Evolutionary conservation across 192 early-diverging fungal species (phyloP).

Genomic region (Podila epigama): DNA sequence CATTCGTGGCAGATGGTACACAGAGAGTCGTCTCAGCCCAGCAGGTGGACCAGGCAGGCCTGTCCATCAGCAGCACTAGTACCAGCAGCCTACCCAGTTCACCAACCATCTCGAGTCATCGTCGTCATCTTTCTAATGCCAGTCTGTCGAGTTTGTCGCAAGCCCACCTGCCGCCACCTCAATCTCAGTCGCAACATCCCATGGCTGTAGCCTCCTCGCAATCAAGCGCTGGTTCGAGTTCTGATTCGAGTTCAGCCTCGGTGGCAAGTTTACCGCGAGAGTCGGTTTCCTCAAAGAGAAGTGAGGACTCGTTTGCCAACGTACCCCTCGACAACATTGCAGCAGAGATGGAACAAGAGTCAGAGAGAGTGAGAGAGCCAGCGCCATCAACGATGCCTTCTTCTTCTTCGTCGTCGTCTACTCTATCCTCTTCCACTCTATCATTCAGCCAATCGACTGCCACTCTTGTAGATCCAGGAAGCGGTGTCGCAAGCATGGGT

Average conservation of each 20-base stretch:
- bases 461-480: neutral
- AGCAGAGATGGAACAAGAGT: neutral
- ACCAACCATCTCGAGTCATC: constrained; percentile 5
- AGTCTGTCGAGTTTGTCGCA: constrained; percentile 6
- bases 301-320: neutral
- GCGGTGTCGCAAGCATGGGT: constrained; percentile 1
- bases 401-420: too few species aligned
- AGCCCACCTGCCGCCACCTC: neutral
- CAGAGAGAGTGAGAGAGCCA: constrained; percentile 11
- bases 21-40: constrained; percentile 39
- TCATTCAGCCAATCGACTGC: neutral
- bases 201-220: too few species aligned
- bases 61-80: constrained; percentile 6
- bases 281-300: constrained; percentile 15
- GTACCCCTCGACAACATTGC: neutral
- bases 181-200: neutral
- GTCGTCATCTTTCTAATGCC: constrained; percentile 7
- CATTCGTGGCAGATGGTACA: constrained; percentile 44
- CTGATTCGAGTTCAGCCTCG: neutral
- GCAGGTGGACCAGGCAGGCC: constrained; percentile 40
- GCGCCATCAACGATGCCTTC: constrained; percentile 11
- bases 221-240: neutral
- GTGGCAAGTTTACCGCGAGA: constrained; percentile 7
- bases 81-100: constrained; percentile 5
- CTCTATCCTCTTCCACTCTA: neutral